Evolutionary conservation across 2,329 filamentous ascomycete genomes (phyloP).

Genomic region (Diaporthe longicolla): DNA sequence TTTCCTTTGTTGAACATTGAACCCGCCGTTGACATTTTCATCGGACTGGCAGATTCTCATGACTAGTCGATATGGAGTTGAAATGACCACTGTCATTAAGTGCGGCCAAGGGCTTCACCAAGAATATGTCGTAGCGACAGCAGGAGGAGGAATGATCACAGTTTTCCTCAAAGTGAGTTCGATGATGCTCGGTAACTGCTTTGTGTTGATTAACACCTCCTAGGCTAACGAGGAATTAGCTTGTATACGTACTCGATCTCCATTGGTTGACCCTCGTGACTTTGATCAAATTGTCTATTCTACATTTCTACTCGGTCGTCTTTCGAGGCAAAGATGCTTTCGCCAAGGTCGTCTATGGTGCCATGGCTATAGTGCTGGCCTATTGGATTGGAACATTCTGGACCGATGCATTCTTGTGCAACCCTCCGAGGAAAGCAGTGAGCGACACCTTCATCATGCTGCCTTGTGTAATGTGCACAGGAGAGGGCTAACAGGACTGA

Average conservation of each 20-base stretch:
- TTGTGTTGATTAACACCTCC: neutral
- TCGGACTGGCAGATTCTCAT: neutral
- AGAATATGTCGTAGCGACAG: neutral
- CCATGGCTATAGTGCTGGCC: neutral
- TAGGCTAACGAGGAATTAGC: neutral
- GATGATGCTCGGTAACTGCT: neutral
- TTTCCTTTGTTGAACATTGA: neutral
- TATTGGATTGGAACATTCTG: constrained; percentile 18
- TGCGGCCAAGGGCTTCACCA: constrained; percentile 21
- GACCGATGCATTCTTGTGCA: constrained; percentile 23
- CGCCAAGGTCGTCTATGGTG: constrained; percentile 1
- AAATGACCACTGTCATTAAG: constrained; percentile 22
- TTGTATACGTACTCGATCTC: constrained; percentile 19
- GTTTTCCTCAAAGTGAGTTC: constrained; percentile 12
- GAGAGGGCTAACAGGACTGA: neutral
- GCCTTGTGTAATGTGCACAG: too few species aligned
- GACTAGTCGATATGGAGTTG: constrained; percentile 15
- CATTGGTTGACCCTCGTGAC: constrained; percentile 28
- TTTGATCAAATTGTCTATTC: constrained; percentile 5
- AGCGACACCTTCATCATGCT: neutral
- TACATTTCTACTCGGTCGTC: constrained; percentile 13
- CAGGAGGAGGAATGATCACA: neutral
- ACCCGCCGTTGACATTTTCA: too few species aligned
- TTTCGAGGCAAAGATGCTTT: neutral
- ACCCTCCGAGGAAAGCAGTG: constrained; percentile 19